A percentile compares a stretch with the other conserved stretches of the same genome.
Evolutionary conservation across 371 early-diverging fungal species (phyloP).

Genomic region (Mortierella sp.): DNA sequence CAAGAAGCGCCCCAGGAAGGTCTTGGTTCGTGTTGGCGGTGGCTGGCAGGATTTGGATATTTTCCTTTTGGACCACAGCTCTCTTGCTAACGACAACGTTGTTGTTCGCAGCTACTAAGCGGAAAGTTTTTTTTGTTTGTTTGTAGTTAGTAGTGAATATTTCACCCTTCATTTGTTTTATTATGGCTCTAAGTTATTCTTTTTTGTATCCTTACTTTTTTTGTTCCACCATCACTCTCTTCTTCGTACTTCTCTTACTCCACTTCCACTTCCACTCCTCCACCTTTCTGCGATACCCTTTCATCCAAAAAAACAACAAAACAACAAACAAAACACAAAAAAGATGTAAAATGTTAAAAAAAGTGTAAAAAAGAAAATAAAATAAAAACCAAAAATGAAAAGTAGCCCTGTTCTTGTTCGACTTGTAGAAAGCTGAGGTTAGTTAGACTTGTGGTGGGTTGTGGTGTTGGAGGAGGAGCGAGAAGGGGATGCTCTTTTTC

Average conservation of each 20-base stretch:
- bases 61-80: conserved; percentile 70
- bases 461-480: not conserved
- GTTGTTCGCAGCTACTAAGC: conserved; percentile 36
- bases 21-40: conserved; percentile 73
- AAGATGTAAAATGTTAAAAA: not conserved
- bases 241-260: not conserved
- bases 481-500: not conserved
- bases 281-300: not conserved
- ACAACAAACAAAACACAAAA: conserved; percentile 4
- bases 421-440: not conserved
- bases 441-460: not conserved
- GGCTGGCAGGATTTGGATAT: conserved; percentile 78
- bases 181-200: not conserved
- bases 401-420: not conserved
- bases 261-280: not conserved
- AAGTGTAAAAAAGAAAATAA: conserved; percentile 1
- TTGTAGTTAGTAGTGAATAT: not conserved
- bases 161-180: not conserved
- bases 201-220: not conserved
- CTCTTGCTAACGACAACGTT: conserved; percentile 59
- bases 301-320: not conserved
- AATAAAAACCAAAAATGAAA: not conserved
- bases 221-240: not conserved
- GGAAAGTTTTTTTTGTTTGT: not conserved
- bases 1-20: conserved; percentile 63